A percentile compares a stretch with the other conserved stretches of the same genome.
phyloP scores from a whole-genome alignment of 257 asterid species.

The Nicotiana benthamiana region DNA sequence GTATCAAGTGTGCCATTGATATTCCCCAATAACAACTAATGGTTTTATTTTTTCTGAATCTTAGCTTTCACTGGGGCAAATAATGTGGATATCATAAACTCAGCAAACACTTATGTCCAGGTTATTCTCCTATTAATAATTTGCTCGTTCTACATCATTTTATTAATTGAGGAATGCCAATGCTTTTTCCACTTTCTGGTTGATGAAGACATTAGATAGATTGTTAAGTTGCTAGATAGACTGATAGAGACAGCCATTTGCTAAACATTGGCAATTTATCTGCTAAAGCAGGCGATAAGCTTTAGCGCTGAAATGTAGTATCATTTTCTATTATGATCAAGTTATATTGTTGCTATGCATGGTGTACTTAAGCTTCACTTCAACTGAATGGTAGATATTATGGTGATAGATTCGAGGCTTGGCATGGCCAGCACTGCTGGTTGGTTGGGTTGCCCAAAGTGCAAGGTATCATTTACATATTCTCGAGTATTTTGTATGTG shows the following conservation, averaged over 20 bases:
- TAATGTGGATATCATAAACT: conserved; percentile 51
- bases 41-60: conserved; percentile 5
- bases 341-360: not conserved
- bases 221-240: not conserved
- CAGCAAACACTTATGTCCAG: conserved; percentile 90
- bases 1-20: not conserved
- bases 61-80: conserved; percentile 84
- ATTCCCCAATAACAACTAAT: conserved; percentile 7
- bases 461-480: conserved; percentile 45
- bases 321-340: not conserved
- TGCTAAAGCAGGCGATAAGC: not conserved
- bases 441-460: conserved; percentile 99
- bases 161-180: not conserved
- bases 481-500: not conserved
- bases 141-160: not conserved
- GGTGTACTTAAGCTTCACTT: not conserved
- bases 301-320: not conserved
- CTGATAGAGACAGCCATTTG: not conserved
- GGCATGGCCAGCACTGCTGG: conserved; percentile 89
- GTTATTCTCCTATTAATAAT: conserved; percentile 20
- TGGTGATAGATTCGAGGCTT: conserved; percentile 76
- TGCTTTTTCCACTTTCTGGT: not conserved
- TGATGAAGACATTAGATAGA: not conserved
- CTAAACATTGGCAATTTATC: not conserved
- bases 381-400: conserved; percentile 6